Conservation (phyloP, 768 basidiomycete genomes). For the Mycena galopus region DNA sequence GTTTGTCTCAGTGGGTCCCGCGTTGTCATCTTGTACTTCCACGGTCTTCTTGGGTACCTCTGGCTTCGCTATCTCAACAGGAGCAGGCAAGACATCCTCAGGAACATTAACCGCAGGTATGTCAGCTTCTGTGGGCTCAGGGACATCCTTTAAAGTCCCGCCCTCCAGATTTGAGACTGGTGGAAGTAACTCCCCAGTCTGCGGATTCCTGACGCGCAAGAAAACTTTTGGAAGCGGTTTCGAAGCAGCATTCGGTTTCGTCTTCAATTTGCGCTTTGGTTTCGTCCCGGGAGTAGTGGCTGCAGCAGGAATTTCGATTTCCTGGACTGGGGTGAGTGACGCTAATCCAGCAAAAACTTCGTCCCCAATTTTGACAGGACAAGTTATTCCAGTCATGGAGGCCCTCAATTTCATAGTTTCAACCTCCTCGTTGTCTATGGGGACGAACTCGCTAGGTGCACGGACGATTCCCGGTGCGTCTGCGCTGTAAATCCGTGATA, state of each 20-base stretch:
- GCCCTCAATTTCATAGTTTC: not conserved
- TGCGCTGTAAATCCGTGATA: constrained; percentile 41
- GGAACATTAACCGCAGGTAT: too few relatives aligned
- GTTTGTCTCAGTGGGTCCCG: not conserved
- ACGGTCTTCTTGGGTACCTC: too few relatives aligned
- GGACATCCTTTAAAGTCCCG: too few relatives aligned
- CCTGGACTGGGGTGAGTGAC: not conserved
- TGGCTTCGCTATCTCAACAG: not conserved
- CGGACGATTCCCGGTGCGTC: constrained; percentile 29
- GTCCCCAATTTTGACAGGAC: constrained; percentile 5
- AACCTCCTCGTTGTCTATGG: not conserved
- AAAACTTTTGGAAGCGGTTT: too few relatives aligned
- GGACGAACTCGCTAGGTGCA: constrained; percentile 22
- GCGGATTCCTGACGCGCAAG: too few relatives aligned
- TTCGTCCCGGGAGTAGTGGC: not conserved
- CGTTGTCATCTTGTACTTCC: too few relatives aligned
- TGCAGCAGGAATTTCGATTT: not conserved
- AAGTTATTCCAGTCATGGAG: not conserved
- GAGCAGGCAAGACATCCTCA: too few relatives aligned
- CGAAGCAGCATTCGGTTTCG: too few relatives aligned
- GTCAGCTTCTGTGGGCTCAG: too few relatives aligned
- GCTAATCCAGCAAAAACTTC: not conserved
- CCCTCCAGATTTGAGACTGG: too few relatives aligned
- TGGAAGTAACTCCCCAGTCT: too few relatives aligned
- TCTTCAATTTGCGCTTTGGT: too few relatives aligned